Evolutionary conservation across 2,329 filamentous ascomycete genomes (phyloP).

Genomic region (Ophiosphaerella korrae): DNA sequence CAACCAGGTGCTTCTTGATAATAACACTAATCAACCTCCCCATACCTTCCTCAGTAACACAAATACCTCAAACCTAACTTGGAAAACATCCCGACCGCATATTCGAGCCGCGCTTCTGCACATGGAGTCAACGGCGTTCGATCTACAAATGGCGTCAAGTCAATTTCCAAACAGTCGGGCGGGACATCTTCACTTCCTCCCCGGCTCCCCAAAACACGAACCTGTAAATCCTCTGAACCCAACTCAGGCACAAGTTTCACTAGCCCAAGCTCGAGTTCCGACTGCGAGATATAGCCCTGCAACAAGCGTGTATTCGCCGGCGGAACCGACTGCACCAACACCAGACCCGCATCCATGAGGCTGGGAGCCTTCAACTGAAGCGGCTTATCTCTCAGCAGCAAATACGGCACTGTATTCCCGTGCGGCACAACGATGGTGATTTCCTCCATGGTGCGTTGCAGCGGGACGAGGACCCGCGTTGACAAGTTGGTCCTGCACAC

Average conservation of each 20-base stretch:
- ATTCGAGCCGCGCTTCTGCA: constrained; percentile 61
- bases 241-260: constrained; percentile 35
- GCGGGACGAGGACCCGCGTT: constrained; percentile 58
- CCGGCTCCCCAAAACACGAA: constrained; percentile 48
- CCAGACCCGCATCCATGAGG: constrained; percentile 63
- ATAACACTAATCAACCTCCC: constrained; percentile 59
- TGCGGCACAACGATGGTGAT: constrained; percentile 58
- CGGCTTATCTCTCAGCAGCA: constrained; percentile 54
- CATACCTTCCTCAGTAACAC: constrained; percentile 59
- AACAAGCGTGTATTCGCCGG: constrained; percentile 45
- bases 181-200: constrained; percentile 29
- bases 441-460: constrained; percentile 60
- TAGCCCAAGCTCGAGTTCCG: constrained; percentile 59
- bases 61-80: constrained; percentile 62
- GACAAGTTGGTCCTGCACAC: constrained; percentile 48
- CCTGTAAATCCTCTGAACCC: constrained; percentile 30
- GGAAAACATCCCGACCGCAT: constrained; percentile 64
- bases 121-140: constrained; percentile 58
- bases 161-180: constrained; percentile 38
- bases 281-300: constrained; percentile 61
- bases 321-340: constrained; percentile 53
- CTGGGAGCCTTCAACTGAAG: constrained; percentile 55
- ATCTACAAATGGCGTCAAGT: constrained; percentile 59
- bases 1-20: constrained; percentile 63
- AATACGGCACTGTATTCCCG: constrained; percentile 51